phyloP scores from a whole-genome alignment of 31 red algal genomes.

The Porphyra umbilicalis region DNA sequence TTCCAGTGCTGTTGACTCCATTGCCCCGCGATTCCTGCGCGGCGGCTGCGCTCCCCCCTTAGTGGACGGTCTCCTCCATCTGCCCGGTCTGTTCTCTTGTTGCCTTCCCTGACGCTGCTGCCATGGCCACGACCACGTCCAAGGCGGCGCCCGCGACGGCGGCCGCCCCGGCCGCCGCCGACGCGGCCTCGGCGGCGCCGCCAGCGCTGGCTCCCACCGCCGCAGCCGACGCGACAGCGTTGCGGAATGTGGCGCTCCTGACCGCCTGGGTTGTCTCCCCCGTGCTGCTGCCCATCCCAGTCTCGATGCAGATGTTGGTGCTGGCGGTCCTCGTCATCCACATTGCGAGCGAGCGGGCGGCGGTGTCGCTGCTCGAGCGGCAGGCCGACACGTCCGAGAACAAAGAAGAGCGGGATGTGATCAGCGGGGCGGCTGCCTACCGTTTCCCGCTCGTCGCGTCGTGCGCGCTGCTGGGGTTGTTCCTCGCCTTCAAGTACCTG shows the following conservation, averaged over 20 bases:
- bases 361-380: slow-evolving; percentile 31
- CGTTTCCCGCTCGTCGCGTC: slow-evolving; percentile 89
- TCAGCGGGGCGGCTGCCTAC: slow-evolving; percentile 53
- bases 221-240: background rate
- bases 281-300: slow-evolving; percentile 19
- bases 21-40: background rate
- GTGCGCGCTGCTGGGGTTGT: slow-evolving; percentile 60
- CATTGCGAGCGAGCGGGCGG: slow-evolving; percentile 42
- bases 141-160: background rate
- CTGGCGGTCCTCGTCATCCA: slow-evolving; percentile 41
- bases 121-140: background rate
- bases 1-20: background rate
- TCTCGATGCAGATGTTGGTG: slow-evolving; percentile 45
- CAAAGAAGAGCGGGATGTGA: slow-evolving; percentile 64
- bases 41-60: too few species aligned
- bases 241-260: background rate
- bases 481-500: slow-evolving; percentile 91
- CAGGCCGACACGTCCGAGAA: slow-evolving; percentile 13
- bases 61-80: background rate
- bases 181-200: background rate
- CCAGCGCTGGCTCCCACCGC: background rate
- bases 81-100: background rate
- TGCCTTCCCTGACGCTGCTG: background rate
- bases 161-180: background rate
- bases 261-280: slow-evolving; percentile 12